phyloP scores from a whole-genome alignment of 495 filamentous ascomycete species.

The Astrocystis sublimbata region DNA sequence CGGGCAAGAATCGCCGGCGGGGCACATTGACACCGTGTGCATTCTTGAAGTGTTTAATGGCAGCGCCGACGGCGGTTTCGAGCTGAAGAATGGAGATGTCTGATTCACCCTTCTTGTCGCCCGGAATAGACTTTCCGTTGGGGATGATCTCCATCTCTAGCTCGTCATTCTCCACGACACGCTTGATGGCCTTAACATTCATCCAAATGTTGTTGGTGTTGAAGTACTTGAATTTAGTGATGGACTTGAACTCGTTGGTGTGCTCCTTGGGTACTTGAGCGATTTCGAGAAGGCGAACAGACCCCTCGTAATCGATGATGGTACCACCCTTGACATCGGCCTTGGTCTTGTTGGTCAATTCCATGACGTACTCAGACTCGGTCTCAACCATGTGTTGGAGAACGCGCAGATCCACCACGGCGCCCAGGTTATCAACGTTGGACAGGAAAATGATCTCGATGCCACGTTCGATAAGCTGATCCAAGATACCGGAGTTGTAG shows the following conservation, averaged over 20 bases:
- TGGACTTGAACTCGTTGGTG: constrained; percentile 99
- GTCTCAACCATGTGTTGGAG: constrained; percentile 99
- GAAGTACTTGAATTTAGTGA: constrained; percentile 99
- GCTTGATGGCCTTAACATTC: constrained; percentile 96
- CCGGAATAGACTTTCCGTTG: constrained; percentile 97
- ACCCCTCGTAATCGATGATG: constrained; percentile 98
- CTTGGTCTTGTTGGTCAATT: constrained; percentile 99
- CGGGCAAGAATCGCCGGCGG: constrained; percentile 94
- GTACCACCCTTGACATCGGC: constrained; percentile 99
- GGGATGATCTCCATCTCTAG: constrained; percentile 99
- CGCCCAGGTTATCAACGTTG: constrained; percentile 98
- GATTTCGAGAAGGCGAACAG: constrained; percentile 94
- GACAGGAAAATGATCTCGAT: constrained; percentile 99
- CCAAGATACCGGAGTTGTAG: constrained; percentile 98
- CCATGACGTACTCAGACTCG: constrained; percentile 97
- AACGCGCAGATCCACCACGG: constrained; percentile 95
- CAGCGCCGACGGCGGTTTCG: constrained; percentile 97
- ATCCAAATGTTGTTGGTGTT: constrained; percentile 99
- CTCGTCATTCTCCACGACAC: constrained; percentile 97
- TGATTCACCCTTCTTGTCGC: constrained; percentile 99
- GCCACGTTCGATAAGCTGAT: constrained; percentile 90
- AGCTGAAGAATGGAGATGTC: constrained; percentile 97
- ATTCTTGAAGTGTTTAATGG: constrained; percentile 98
- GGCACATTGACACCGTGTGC: constrained; percentile 99
- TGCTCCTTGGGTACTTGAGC: constrained; percentile 99